Evolutionary conservation across 805 yeast genomes (phyloP), one percentile per base, ranked within the genome.

Genomic region (Ogataea ganodermae): DNA sequence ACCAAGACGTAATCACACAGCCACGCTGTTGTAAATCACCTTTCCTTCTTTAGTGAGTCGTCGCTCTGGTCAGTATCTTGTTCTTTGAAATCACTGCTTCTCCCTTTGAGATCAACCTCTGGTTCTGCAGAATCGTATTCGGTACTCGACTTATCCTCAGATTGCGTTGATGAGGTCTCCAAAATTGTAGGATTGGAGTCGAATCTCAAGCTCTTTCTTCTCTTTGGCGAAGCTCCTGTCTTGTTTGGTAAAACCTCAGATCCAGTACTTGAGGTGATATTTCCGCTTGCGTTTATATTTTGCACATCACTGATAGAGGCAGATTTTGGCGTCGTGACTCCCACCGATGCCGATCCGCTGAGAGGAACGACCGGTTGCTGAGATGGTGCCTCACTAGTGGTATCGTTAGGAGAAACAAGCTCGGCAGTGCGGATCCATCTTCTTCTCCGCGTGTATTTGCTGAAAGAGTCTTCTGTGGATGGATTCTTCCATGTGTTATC

Each of bases 351-450:
- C 1, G 59, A 35, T 1, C 46, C 52, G 4, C 53, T 30, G 8
- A 48, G 44, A 18, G 55, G 46, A 12, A 45, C 17, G 23, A 48
- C 35, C 1, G 32, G 36, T 20, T 39, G 17, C 5, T 33, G 36
- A 10, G 23, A 3, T 12, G 39, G 6, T 2, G 41, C 42, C 1
- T 42, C 44, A 1, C 32, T 31, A 12, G 44, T 9, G 18, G 45
- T 35, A 27, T 55, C 55, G 6, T 56, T 51, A 12, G 67, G 57
- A 3, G 77, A 68, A 6, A 86, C 83, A 55, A 90, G 73, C 65
- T 89, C 96, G 0, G 99, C 99, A 1, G 96, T 89, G 54, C 99
- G 79, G 13, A 92, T 80, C 99, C 99, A 92, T 63, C 97, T 78
- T 71, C 99, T 80, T 63, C 97, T 79, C 66, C 99, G 80, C 4